Conservation (phyloP, 495 filamentous ascomycete genomes). For the Penicillium waksmanii region DNA sequence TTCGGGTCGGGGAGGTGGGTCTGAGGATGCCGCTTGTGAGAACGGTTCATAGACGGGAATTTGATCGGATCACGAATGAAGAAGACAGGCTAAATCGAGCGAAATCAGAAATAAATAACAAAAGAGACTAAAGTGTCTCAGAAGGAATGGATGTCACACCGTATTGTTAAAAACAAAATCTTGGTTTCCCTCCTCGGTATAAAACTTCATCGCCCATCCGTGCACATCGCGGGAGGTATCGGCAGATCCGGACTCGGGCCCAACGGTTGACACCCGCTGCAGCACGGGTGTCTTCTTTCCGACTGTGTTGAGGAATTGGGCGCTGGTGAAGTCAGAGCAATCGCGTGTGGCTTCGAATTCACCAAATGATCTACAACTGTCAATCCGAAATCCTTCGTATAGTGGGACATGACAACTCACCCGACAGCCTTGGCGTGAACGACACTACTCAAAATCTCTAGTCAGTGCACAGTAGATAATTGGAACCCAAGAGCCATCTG, state of each 20-base stretch:
- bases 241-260: constrained; percentile 64
- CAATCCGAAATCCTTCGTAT: neutral
- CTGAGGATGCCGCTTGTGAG: constrained; percentile 53
- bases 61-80: constrained; percentile 60
- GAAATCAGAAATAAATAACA: neutral
- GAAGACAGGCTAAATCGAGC: constrained; percentile 42
- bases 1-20: constrained; percentile 54
- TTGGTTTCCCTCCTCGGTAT: constrained; percentile 77
- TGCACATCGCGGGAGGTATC: constrained; percentile 68
- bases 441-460: neutral
- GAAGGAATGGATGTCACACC: constrained; percentile 9
- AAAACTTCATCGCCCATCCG: constrained; percentile 86
- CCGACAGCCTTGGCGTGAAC: neutral
- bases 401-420: neutral
- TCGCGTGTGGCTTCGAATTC: constrained; percentile 65
- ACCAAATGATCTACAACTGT: constrained; percentile 31
- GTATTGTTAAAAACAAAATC: constrained; percentile 53
- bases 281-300: constrained; percentile 67
- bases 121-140: too few species aligned
- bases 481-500: neutral
- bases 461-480: too few species aligned
- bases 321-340: constrained; percentile 45
- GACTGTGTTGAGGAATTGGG: constrained; percentile 47
- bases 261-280: constrained; percentile 67
- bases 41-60: constrained; percentile 57